Base-by-base conservation (phyloP, 2,329 filamentous ascomycete genomes). In the Chaetomiaceae sp. region DNA sequence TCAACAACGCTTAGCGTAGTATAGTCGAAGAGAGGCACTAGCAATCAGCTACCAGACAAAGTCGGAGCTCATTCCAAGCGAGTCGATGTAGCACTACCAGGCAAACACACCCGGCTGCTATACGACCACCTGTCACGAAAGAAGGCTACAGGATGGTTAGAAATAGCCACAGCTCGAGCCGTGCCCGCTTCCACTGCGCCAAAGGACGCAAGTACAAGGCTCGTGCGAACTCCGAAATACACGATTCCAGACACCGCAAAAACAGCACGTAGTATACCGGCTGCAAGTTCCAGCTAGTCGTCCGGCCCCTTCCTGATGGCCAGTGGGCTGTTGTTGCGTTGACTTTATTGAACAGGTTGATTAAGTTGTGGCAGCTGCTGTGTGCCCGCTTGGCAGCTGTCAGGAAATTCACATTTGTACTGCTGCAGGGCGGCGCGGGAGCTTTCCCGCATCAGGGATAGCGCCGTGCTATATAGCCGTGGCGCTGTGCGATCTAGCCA, bases 21-120 rank as follows among this genome's bases (percentile, higher is more conserved):
- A n/a, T n/a, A n/a, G n/a, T n/a, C n/a, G n/a, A n/a, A n/a, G n/a
- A n/a, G n/a, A 54, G 19, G 33, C 42, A 46, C 50, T 11, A 45
- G 19, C 25, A 45, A 34, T 38, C 34, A 25, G 20, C 33, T 52
- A n/a, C 50, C 42, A 17, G 42, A 39, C n/a, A 52, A 47, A 22
- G 42, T 52, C 29, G 42, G 50, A 52, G 33, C 42, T 22, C 22
- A 46, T 45, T 47, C 33, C 31, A 52, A 52, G 43, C 38, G 42
- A 45, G 42, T 51, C 36, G 50, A 52, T 23, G 33, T 23, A 52
- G 50, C 31, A 52, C 34, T 52, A 52, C 42, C 33, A 33, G 33
- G 50, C 42, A 52, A 38, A 47, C 15, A 52, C 17, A 50, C 25
- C 23, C 42, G 15, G 34, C 33, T 46, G 27, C 43, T 53, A 11